phyloP scores from a whole-genome alignment of 2,329 filamentous ascomycete genomes.

The Didymella arachidicola region DNA sequence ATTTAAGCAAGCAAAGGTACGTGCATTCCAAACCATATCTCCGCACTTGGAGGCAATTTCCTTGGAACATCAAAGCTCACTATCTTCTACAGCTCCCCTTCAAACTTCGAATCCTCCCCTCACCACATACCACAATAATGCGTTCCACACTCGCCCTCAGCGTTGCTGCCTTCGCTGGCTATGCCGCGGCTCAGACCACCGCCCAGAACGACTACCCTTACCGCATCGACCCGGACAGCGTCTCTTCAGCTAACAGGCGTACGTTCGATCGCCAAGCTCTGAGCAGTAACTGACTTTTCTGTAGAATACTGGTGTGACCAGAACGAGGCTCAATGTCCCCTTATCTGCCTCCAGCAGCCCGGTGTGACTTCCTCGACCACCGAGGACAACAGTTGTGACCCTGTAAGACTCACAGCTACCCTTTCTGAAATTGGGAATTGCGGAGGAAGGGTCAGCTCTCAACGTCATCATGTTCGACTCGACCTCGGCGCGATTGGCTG shows the following conservation, averaged over 20 bases:
- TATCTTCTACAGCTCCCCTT: conserved; percentile 5
- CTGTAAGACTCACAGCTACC: conserved; percentile 55
- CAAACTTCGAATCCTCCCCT: conserved; percentile 3
- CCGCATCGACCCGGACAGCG: conserved; percentile 69
- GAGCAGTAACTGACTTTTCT: conserved; percentile 28
- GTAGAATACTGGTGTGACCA: conserved; percentile 70
- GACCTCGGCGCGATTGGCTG: conserved; percentile 5
- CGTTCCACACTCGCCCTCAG: conserved; percentile 61
- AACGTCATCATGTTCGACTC: not conserved
- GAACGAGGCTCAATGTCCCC: conserved; percentile 70
- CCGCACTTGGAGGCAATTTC: conserved; percentile 13
- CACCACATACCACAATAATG: conserved; percentile 48
- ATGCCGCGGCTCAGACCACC: conserved; percentile 58
- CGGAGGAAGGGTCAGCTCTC: not conserved
- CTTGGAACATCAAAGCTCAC: conserved; percentile 14
- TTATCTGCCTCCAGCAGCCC: conserved; percentile 73
- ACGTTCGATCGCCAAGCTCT: conserved; percentile 39
- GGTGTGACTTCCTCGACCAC: conserved; percentile 56
- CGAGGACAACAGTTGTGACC: conserved; percentile 70
- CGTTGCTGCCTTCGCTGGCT: conserved; percentile 59
- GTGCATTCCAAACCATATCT: conserved; percentile 21
- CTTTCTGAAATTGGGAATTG: not conserved
- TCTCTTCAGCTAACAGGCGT: conserved; percentile 63
- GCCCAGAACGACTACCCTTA: conserved; percentile 41
- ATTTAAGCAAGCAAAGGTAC: conserved; percentile 18